A percentile compares a stretch with the other conserved stretches of the same genome.
Conservation (phyloP, 1,284 basidiomycete species). For the Fereydounia khargensis region DNA sequence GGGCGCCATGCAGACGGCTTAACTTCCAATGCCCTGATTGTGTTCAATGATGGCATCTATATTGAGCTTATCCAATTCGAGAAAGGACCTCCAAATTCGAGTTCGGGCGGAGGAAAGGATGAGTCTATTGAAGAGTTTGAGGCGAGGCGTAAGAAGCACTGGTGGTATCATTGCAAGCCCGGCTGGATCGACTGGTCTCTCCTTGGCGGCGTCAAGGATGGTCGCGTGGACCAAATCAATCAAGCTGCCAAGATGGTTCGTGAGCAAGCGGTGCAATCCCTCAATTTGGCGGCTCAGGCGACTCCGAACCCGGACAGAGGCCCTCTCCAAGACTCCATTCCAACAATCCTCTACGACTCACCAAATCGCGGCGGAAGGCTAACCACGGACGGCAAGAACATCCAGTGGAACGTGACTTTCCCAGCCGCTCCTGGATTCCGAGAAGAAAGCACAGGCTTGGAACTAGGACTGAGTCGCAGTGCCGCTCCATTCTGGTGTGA, state of each 20-base stretch:
- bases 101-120: constrained; percentile 1
- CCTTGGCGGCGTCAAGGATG: constrained; percentile 19
- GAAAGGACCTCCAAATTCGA: background rate
- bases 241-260: constrained; percentile 11
- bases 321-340: too few species aligned
- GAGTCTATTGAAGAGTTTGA: constrained; percentile 23
- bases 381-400: constrained; percentile 20
- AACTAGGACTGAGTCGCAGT: constrained; percentile 8
- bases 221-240: constrained; percentile 21
- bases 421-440: constrained; percentile 6
- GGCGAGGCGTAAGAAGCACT: constrained; percentile 18
- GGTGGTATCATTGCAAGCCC: constrained; percentile 27
- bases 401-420: constrained; percentile 41
- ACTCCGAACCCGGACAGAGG: too few species aligned
- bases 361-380: constrained; percentile 20
- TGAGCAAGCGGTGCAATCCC: too few species aligned
- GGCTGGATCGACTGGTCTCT: constrained; percentile 48
- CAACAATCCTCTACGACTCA: constrained; percentile 10
- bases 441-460: background rate
- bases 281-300: too few species aligned
- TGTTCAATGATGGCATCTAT: constrained; percentile 39
- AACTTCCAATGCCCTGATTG: constrained; percentile 38
- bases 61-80: constrained; percentile 43
- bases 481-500: constrained; percentile 39
- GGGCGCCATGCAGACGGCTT: constrained; percentile 34